Percentiles rank a stretch among this genome's conserved stretches.
These are phyloP conservation scores for Exophiala lecanii-corni DNA, from an alignment of 2,329 filamentous ascomycete genomes.

Conservation along the genomic window DNA sequence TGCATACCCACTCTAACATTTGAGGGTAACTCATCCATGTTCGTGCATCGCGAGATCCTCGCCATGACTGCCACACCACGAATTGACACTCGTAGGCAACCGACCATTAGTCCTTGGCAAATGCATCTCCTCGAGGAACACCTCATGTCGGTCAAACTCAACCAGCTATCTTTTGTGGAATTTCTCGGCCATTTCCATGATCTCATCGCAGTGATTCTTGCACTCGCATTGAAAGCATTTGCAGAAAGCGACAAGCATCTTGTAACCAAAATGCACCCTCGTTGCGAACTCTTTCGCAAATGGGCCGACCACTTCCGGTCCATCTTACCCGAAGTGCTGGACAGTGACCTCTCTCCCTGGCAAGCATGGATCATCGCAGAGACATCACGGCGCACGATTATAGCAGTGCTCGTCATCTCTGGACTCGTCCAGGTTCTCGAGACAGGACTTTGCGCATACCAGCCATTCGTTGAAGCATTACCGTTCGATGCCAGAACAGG, in stretches of 20 bases:
- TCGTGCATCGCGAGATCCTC: conserved; percentile 17
- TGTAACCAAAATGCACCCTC: conserved; percentile 1
- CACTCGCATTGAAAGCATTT: conserved; percentile 6
- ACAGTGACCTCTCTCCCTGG: conserved; percentile 17
- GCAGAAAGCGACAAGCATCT: not conserved
- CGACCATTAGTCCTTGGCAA: not conserved
- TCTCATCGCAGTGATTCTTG: conserved; percentile 13
- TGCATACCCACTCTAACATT: conserved; percentile 15
- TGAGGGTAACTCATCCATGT: conserved; percentile 14
- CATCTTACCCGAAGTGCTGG: conserved; percentile 11
- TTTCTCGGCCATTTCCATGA: conserved; percentile 16
- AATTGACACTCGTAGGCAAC: not conserved
- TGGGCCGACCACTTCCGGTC: conserved; percentile 15
- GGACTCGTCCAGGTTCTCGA: conserved; percentile 14
- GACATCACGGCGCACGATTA: conserved; percentile 19
- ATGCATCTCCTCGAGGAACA: not conserved
- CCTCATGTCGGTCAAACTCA: conserved; percentile 7
- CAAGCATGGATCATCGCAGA: conserved; percentile 22
- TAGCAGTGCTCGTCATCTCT: conserved; percentile 13
- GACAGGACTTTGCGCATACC: conserved; percentile 18
- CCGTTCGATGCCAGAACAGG: conserved; percentile 23
- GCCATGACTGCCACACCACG: not conserved
- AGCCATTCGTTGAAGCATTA: conserved; percentile 22
- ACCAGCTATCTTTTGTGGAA: conserved; percentile 6
- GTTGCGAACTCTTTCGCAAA: conserved; percentile 8